A percentile compares a stretch with the other conserved stretches of the same genome.
Conservation (phyloP, 441 rosid genomes). For the Adansonia madagascariensis region DNA sequence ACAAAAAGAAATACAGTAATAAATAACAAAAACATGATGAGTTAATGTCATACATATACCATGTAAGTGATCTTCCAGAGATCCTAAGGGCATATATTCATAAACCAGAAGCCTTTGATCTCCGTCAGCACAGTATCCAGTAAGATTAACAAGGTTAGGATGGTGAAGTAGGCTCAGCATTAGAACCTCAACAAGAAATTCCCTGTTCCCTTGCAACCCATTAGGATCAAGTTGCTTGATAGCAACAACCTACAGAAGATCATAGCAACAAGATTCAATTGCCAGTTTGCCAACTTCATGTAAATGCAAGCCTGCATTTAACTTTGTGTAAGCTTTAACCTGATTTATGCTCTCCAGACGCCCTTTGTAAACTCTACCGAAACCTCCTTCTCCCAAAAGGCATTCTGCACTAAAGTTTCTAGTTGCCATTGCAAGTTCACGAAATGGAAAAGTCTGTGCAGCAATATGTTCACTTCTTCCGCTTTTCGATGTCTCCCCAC, state of each 20-base stretch:
- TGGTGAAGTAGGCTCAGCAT: constrained; percentile 68
- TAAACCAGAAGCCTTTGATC: constrained; percentile 69
- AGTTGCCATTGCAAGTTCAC: constrained; percentile 59
- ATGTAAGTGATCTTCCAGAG: constrained; percentile 59
- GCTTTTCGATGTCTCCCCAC: constrained; percentile 40
- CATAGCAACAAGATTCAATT: neutral
- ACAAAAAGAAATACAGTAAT: neutral
- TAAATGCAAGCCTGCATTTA: neutral
- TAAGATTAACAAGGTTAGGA: constrained; percentile 63
- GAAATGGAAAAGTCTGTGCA: constrained; percentile 57
- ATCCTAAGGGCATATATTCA: constrained; percentile 66
- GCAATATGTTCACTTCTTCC: constrained; percentile 53
- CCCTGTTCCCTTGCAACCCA: constrained; percentile 64
- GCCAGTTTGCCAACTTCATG: neutral
- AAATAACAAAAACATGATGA: neutral
- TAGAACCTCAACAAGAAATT: constrained; percentile 66
- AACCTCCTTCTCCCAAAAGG: constrained; percentile 75
- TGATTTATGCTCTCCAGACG: constrained; percentile 49
- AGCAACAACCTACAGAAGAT: constrained; percentile 52
- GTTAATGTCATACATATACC: constrained; percentile 36
- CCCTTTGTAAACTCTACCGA: constrained; percentile 73
- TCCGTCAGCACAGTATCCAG: constrained; percentile 67
- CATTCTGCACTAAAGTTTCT: constrained; percentile 63
- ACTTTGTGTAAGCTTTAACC: constrained; percentile 38
- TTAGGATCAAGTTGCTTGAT: constrained; percentile 65